phyloP scores from a whole-genome alignment of 257 asterid species.

The Salvia miltiorrhiza region DNA sequence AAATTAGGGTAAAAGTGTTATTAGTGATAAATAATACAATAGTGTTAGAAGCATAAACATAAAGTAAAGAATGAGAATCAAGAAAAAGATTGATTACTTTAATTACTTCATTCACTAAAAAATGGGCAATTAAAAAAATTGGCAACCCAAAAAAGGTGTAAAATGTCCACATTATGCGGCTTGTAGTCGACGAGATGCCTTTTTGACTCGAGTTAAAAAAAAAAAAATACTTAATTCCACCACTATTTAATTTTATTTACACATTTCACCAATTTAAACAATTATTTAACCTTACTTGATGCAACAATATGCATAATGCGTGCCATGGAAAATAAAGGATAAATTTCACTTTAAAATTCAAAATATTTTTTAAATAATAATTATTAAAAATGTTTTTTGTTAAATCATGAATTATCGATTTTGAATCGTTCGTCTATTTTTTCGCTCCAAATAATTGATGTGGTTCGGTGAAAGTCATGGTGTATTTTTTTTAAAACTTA shows the following conservation, averaged over 20 bases:
- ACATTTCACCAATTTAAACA: not conserved
- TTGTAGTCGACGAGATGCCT: not conserved
- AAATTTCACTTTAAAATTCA: no score
- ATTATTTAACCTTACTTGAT: not conserved
- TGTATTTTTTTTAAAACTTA: no score
- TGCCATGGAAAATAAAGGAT: not conserved
- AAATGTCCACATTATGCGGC: slow-evolving; percentile 25
- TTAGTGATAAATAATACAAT: slow-evolving; percentile 2
- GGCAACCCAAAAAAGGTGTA: not conserved
- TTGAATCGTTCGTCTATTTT: no score
- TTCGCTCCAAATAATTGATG: no score
- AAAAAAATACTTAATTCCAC: no score
- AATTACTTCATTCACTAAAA: no score
- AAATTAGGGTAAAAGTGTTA: slow-evolving; percentile 7
- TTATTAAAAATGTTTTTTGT: no score
- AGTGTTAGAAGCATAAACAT: not conserved
- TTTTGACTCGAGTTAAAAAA: not conserved
- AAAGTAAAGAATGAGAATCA: not conserved
- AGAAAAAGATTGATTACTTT: no score
- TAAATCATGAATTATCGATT: no score
- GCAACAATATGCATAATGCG: not conserved
- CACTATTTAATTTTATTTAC: not conserved
- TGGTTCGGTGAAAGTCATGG: no score
- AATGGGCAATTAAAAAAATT: not conserved
- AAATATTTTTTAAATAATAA: no score